phyloP scores from a whole-genome alignment of 768 basidiomycete genomes.

The Collybia sordida region DNA sequence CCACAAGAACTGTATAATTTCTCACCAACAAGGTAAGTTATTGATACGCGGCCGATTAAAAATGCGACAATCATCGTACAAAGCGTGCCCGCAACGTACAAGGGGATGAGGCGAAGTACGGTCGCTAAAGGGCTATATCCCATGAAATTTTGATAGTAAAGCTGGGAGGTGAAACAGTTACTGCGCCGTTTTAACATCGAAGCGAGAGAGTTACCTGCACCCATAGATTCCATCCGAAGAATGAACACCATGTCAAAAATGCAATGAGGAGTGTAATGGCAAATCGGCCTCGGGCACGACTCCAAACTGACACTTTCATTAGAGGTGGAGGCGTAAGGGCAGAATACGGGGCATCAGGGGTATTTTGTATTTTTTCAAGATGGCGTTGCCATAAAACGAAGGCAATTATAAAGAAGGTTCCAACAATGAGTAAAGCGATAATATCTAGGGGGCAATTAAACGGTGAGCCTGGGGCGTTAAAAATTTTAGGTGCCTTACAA shows the following conservation, averaged over 20 bases:
- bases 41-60: slow-evolving; percentile 51
- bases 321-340: slow-evolving; percentile 50
- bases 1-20: background rate
- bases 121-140: slow-evolving; percentile 53
- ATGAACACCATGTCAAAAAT: slow-evolving; percentile 58
- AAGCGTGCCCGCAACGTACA: slow-evolving; percentile 61
- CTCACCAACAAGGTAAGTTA: slow-evolving; percentile 59
- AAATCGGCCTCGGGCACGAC: slow-evolving; percentile 52
- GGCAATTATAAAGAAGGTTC: slow-evolving; percentile 45
- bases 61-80: slow-evolving; percentile 68
- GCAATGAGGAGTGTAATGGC: slow-evolving; percentile 55
- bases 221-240: slow-evolving; percentile 48
- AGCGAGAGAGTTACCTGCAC: slow-evolving; percentile 13
- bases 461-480: background rate
- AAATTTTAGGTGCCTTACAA: slow-evolving; percentile 10
- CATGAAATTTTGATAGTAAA: slow-evolving; percentile 75
- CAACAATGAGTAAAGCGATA: slow-evolving; percentile 58
- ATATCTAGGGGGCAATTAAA: slow-evolving; percentile 46
- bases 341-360: slow-evolving; percentile 1
- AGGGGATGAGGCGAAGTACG: slow-evolving; percentile 69
- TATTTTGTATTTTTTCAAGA: slow-evolving; percentile 37
- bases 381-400: slow-evolving; percentile 66
- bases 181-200: slow-evolving; percentile 23
- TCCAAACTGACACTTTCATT: slow-evolving; percentile 59
- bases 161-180: slow-evolving; percentile 25